Percentiles rank a stretch among this genome's conserved stretches.
These are phyloP conservation scores for Vishniacozyma victoriae DNA, from an alignment of 768 basidiomycete genomes.

Conservation along the genomic window DNA sequence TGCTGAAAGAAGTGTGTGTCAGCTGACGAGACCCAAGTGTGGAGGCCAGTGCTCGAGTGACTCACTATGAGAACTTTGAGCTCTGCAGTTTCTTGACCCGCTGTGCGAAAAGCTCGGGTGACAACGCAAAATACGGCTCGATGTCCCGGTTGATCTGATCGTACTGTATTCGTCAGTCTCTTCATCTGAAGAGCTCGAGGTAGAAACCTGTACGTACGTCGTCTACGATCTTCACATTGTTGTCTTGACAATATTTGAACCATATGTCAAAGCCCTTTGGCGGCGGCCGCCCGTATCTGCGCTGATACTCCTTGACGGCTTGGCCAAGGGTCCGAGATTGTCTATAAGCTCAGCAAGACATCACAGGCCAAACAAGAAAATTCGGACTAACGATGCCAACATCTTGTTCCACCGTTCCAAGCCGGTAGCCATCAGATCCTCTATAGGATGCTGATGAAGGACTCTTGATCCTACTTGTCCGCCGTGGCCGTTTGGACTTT, in stretches of 20 bases:
- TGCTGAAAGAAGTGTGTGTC: constrained; percentile 8
- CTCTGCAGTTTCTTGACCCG: constrained; percentile 18
- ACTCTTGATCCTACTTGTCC: too few relatives aligned
- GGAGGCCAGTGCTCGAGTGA: not conserved
- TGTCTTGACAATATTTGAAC: constrained; percentile 70
- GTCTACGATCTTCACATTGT: constrained; percentile 73
- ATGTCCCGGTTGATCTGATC: constrained; percentile 56
- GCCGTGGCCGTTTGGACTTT: constrained; percentile 7
- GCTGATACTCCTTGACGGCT: constrained; percentile 75
- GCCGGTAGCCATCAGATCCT: constrained; percentile 31
- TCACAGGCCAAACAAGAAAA: not conserved
- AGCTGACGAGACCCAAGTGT: not conserved
- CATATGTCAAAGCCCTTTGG: constrained; percentile 87
- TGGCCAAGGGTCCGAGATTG: constrained; percentile 74
- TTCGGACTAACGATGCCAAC: constrained; percentile 24
- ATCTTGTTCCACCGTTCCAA: constrained; percentile 33
- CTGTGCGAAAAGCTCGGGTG: constrained; percentile 50
- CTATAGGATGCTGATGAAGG: constrained; percentile 43
- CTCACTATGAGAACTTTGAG: not conserved
- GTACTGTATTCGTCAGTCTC: constrained; percentile 19
- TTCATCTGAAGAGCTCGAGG: constrained; percentile 49
- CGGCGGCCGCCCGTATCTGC: constrained; percentile 69
- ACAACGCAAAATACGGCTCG: constrained; percentile 72
- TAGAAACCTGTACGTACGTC: constrained; percentile 52
- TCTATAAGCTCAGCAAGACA: constrained; percentile 23